Evolutionary conservation across 2,329 filamentous ascomycete species (phyloP), one percentile per base, ranked within the genome.

Genomic region (Blastomyces silverae): DNA sequence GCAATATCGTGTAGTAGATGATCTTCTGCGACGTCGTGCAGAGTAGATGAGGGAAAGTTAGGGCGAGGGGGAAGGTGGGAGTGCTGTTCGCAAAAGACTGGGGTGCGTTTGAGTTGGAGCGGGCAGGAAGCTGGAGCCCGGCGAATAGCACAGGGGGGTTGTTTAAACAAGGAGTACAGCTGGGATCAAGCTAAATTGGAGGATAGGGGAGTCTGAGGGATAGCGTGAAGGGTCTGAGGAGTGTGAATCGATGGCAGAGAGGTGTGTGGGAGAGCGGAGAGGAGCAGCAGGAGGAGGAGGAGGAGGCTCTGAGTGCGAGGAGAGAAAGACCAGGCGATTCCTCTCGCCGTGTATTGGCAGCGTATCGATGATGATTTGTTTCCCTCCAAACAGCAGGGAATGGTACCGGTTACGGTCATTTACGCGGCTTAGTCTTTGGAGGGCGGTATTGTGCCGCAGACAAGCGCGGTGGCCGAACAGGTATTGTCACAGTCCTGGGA

Each of bases 361-460:
- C 42, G 58, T 61, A 61, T 58, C 42, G 58, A 61, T 50, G 58
- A 61, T 61, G 58, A 61, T 37, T 61, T 61, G 58, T 61, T 50
- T 61, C 58, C 17, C n/a, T 20, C 22, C 25, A 34, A 34, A 37
- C 17, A 7, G 53, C 53, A 56, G 10, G 22, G 22, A 15, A 22
- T 5, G 20, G 57, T 46, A 39, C 28, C 42, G 42, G 34, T 28
- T 20, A 50, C 58, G 15, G 58, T 61, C 50, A 34, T 50, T 61
- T 61, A 61, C 58, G 25, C 17, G 5, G 46, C n/a, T 5, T 3
- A 13, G 13, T 31, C 13, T 1, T 1, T 2, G 2, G 28, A 22
- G 39, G 13, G 22, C 11, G 39, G 57, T 59, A 25, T 46, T 34
- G 1, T 28, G 25, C 39, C 58, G 25, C 39, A 42, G 10, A 1